Evolutionary conservation across 352 stramenopile species (phyloP), one percentile per base, ranked within the genome.

Genomic region (Pythium angustatum): DNA sequence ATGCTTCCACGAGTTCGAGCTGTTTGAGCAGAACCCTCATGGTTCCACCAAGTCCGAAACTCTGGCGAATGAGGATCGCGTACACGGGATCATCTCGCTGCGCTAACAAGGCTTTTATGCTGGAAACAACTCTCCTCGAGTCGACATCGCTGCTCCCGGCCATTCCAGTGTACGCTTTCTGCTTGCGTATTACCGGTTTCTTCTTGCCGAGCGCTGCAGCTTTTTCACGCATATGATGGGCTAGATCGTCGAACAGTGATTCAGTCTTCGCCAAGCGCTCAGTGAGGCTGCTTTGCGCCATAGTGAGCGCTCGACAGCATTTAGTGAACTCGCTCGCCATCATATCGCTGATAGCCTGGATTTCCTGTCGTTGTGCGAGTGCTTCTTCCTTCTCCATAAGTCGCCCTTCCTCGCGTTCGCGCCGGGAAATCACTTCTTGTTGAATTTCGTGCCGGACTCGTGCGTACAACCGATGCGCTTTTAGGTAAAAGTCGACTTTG

Each of bases 321-420:
- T 24, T 47, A 5, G 12, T 15, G 24, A 66, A 50, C 4, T 66
- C 59, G 28, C 11, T 34, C 12, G 6, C n/a, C 4, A 30, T 27
- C 1, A n/a, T 47, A 28, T 44, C 54, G 36, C 48, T 62, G 1
- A 15, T 21, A 6, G 28, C 19, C 1, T 36, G 11, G 15, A 66
- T 28, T 12, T 59, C 22, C n/a, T 28, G 43, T 21, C 54, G 17
- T 34, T 54, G 14, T 27, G 52, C 22, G 5, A 63, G 45, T 11
- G 7, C 21, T 36, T 74, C 62, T 52, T 74, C 67, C 2, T 62
- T 44, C 31, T 61, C 56, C 62, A 74, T 63, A 1, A 41, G 11
- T 24, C 38, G 38, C 8, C 10, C 21, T 44, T 68, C 59, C 50
- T 65, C 55, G 31, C 28, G 19, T 43, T 73, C 66, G 15, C 34